A percentile compares a stretch with the other conserved stretches of the same genome.
These are phyloP conservation scores for Exophiala xenobiotica DNA, from an alignment of 2,329 filamentous ascomycete species.

Conservation along the genomic window DNA sequence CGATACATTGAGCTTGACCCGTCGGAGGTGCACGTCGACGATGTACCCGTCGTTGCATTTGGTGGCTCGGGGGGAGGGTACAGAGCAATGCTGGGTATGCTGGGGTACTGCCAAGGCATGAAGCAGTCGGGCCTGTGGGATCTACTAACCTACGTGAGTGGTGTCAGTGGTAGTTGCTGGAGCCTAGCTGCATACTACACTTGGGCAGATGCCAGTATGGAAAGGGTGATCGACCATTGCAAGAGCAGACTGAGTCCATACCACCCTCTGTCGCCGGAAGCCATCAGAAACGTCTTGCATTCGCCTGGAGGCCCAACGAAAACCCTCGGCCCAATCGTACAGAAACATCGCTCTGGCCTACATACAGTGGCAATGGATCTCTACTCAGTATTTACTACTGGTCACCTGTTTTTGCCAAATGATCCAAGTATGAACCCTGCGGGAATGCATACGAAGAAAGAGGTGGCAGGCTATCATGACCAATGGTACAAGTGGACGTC, in stretches of 20 bases:
- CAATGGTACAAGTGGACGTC: constrained; percentile 21
- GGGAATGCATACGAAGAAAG: constrained; percentile 4
- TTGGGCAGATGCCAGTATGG: constrained; percentile 16
- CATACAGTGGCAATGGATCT: constrained; percentile 22
- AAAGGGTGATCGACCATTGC: constrained; percentile 17
- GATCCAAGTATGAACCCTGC: constrained; percentile 11
- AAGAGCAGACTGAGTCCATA: constrained; percentile 15
- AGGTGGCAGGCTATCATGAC: constrained; percentile 12
- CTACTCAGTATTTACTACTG: constrained; percentile 22
- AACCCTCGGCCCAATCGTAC: constrained; percentile 17
- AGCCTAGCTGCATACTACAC: constrained; percentile 22
- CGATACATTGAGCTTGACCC: constrained; percentile 14
- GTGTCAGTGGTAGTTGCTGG: constrained; percentile 21
- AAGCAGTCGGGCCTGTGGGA: constrained; percentile 20
- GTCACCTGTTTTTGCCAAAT: constrained; percentile 16
- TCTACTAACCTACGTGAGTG: constrained; percentile 17
- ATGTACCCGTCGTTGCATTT: constrained; percentile 21
- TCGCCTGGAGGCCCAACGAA: constrained; percentile 13
- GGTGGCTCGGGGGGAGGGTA: constrained; percentile 18
- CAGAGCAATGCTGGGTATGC: constrained; percentile 19
- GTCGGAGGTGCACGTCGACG: constrained; percentile 14
- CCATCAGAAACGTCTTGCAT: constrained; percentile 17
- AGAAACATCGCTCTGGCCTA: constrained; percentile 16
- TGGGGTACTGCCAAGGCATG: constrained; percentile 20
- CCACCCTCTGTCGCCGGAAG: constrained; percentile 20